Evolutionary conservation across 345 rosid species (phyloP).

Genomic region (Triadica sebifera): DNA sequence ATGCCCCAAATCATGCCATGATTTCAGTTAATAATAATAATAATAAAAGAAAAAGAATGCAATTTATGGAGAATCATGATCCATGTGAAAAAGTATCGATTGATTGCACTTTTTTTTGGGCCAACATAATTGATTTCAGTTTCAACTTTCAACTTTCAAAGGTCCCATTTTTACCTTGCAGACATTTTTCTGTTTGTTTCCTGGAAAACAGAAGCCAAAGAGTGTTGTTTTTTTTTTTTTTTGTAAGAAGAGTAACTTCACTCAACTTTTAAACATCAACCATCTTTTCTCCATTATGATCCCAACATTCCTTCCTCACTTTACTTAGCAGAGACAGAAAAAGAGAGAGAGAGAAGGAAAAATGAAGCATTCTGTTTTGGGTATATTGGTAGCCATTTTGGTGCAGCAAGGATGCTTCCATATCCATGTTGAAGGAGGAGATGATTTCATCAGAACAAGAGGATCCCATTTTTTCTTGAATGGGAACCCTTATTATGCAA

Average conservation of each 20-base stretch:
- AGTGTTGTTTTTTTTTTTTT: background rate
- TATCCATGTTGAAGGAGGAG: constrained; percentile 23
- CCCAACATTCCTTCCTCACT: background rate
- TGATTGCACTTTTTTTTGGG: background rate
- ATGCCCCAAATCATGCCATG: constrained; percentile 13
- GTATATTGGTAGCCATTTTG: constrained; percentile 7
- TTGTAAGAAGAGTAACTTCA: constrained; percentile 18
- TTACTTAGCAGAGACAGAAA: background rate
- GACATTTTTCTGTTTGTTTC: background rate
- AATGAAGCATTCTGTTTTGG: constrained; percentile 43
- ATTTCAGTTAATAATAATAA: background rate
- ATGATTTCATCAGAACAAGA: constrained; percentile 25
- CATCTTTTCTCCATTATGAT: background rate
- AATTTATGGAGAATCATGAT: background rate
- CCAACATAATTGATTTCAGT: background rate
- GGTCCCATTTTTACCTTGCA: background rate
- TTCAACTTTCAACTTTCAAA: background rate
- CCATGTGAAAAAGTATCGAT: background rate
- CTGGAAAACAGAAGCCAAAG: background rate
- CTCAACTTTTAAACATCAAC: constrained; percentile 12
- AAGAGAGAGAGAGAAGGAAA: constrained; percentile 24
- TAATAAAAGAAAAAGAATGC: background rate
- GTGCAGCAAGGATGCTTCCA: too few species aligned
- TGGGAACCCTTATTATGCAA: constrained; percentile 31
- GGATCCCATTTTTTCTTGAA: constrained; percentile 31